Percentiles rank a stretch among this genome's conserved stretches.
phyloP scores from a whole-genome alignment of 768 basidiomycete genomes.

The Mycena maculata region DNA sequence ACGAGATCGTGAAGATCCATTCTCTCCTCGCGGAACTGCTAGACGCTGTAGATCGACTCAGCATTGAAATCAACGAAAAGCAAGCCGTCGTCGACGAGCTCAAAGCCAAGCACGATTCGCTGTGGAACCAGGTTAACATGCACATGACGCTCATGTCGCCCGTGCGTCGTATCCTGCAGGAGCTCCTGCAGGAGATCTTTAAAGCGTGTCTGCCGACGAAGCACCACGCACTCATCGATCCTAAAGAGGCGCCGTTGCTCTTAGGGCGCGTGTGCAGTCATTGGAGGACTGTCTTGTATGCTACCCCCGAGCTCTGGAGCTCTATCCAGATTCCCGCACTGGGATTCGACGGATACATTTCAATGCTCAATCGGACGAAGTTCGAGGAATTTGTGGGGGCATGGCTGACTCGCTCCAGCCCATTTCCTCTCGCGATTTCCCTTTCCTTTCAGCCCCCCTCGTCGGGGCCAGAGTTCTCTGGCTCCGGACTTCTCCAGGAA shows the following conservation, averaged over 20 bases:
- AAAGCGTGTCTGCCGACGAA: conserved; percentile 7
- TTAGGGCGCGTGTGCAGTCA: neutral
- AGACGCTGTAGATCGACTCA: neutral
- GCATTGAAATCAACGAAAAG: neutral
- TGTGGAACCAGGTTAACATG: neutral
- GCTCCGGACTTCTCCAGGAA: too few species aligned
- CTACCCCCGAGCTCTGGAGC: conserved; percentile 8
- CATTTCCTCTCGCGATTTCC: conserved; percentile 3
- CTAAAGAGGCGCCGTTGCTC: neutral
- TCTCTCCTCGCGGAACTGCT: neutral
- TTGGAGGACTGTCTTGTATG: conserved; percentile 1
- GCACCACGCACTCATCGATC: neutral
- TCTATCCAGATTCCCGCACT: neutral
- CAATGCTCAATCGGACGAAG: neutral
- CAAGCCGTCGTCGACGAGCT: neutral
- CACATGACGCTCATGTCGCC: conserved; percentile 18
- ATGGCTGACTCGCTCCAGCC: neutral
- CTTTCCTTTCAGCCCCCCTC: neutral
- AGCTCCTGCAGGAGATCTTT: conserved; percentile 27
- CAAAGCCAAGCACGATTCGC: neutral
- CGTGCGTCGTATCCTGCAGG: conserved; percentile 13
- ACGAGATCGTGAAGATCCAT: conserved; percentile 2
- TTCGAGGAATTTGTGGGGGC: neutral
- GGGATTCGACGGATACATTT: neutral
- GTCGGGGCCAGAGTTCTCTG: too few species aligned